Percentiles rank a stretch among this genome's conserved stretches.
These are phyloP conservation scores for Phytophthora sp. DNA, from an alignment of 352 stramenopile species.

Conservation along the genomic window DNA sequence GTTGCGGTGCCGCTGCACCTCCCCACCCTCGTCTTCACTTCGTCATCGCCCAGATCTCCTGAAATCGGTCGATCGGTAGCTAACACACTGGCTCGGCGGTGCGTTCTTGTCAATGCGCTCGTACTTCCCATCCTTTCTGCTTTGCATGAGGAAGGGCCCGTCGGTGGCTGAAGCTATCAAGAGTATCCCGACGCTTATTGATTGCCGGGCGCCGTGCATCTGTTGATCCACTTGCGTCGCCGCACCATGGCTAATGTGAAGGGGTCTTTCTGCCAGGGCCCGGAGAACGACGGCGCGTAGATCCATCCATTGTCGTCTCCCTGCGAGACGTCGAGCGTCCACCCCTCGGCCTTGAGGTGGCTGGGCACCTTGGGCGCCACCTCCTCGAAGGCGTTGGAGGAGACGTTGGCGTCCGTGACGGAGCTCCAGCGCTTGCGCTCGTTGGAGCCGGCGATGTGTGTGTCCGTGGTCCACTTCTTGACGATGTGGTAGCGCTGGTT, in stretches of 20 bases:
- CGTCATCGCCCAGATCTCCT: slow-evolving; percentile 10
- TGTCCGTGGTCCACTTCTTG: slow-evolving; percentile 79
- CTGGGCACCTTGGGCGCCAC: slow-evolving; percentile 66
- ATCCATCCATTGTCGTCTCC: slow-evolving; percentile 87
- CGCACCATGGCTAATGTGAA: slow-evolving; percentile 82
- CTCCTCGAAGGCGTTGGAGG: slow-evolving; percentile 71
- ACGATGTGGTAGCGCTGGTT: slow-evolving; percentile 83
- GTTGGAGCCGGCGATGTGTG: slow-evolving; percentile 47
- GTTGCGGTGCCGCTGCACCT: slow-evolving; percentile 18
- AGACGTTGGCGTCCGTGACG: slow-evolving; percentile 61
- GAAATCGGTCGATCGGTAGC: slow-evolving; percentile 3
- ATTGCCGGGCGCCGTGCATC: slow-evolving; percentile 46
- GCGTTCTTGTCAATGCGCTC: not conserved
- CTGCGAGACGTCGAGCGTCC: slow-evolving; percentile 77
- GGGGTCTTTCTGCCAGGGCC: slow-evolving; percentile 77
- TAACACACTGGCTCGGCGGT: not conserved
- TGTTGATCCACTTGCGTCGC: slow-evolving; percentile 86
- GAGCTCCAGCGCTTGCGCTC: slow-evolving; percentile 80
- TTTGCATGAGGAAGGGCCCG: not conserved
- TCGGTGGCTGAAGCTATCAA: no score
- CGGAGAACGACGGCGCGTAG: slow-evolving; percentile 78
- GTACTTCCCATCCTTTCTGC: slow-evolving; percentile 6
- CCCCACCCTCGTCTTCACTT: slow-evolving; percentile 9
- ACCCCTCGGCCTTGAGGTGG: slow-evolving; percentile 65
- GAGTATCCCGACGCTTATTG: no score